These are phyloP conservation scores for Saksenaea oblongispora DNA, from an alignment of 371 early-diverging fungal species.

Conservation along the genomic window DNA sequence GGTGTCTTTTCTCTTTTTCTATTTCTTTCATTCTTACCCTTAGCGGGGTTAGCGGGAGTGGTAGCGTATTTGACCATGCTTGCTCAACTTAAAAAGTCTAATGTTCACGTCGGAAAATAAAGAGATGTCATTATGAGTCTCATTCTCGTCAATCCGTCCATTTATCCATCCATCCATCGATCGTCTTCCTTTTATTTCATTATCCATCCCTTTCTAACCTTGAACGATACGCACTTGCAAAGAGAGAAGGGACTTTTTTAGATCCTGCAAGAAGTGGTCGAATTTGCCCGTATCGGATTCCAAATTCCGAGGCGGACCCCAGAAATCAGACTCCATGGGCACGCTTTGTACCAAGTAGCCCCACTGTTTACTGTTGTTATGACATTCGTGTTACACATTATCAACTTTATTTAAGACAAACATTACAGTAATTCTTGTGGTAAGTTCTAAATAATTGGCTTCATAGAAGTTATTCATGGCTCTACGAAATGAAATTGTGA, in stretches of 20 bases:
- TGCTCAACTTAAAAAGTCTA: conserved; percentile 7
- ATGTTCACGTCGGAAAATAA: neutral
- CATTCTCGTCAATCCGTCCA: neutral
- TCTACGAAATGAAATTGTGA: too few relatives aligned
- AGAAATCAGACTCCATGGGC: neutral
- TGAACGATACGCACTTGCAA: neutral
- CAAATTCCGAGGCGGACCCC: neutral
- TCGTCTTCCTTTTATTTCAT: neutral
- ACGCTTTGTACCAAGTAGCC: neutral
- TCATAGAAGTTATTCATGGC: too few relatives aligned
- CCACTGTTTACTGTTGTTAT: too few relatives aligned
- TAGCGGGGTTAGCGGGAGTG: conserved; percentile 38
- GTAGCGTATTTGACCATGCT: conserved; percentile 50
- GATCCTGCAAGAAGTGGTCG: neutral
- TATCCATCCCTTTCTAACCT: neutral
- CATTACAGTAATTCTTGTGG: too few relatives aligned
- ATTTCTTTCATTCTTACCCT: conserved; percentile 28
- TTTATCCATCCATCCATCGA: conserved; percentile 23
- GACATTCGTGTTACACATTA: too few relatives aligned
- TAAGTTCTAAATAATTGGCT: too few relatives aligned
- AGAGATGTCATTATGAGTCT: conserved; percentile 3
- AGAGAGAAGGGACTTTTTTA: neutral
- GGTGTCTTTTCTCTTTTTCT: neutral
- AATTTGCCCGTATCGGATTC: neutral
- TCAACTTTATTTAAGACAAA: too few relatives aligned